A percentile compares a stretch with the other conserved stretches of the same genome.
These are phyloP conservation scores for Clonostachys sp. DNA, from an alignment of 2,329 filamentous ascomycete genomes.

Conservation along the genomic window DNA sequence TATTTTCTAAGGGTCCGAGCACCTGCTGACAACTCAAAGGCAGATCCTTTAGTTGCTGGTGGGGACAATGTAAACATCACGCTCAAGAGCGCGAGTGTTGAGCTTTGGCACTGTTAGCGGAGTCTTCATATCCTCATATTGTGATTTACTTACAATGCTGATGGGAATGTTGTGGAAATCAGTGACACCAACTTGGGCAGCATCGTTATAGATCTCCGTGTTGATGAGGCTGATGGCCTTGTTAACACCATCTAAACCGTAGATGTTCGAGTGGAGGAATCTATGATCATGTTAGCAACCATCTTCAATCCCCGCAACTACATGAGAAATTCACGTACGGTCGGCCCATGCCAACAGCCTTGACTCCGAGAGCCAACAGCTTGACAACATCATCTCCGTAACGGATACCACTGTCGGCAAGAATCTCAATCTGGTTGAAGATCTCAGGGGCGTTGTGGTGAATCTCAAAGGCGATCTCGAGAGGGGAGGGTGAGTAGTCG, in stretches of 20 bases:
- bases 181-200: constrained; percentile 33
- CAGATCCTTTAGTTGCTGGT: too few species aligned
- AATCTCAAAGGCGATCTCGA: constrained; percentile 47
- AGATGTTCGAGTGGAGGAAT: constrained; percentile 49
- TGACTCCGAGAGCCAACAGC: constrained; percentile 60
- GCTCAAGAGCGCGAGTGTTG: too few species aligned
- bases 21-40: too few species aligned
- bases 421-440: constrained; percentile 55
- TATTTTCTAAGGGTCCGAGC: too few species aligned
- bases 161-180: constrained; percentile 26
- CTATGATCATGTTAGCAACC: too few species aligned
- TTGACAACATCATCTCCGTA: constrained; percentile 65
- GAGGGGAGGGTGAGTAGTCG: constrained; percentile 24
- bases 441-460: constrained; percentile 56
- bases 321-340: constrained; percentile 43
- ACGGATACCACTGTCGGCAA: constrained; percentile 61
- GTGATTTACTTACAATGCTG: constrained; percentile 1
- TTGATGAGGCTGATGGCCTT: constrained; percentile 38
- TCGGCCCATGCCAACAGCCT: constrained; percentile 57
- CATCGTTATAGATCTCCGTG: constrained; percentile 40
- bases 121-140: too few species aligned
- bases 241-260: constrained; percentile 41
- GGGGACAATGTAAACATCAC: too few species aligned
- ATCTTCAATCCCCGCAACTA: too few species aligned
- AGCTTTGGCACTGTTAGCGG: too few species aligned